phyloP scores from a whole-genome alignment of 352 stramenopile genomes.

The Globisporangium cederbergense region DNA sequence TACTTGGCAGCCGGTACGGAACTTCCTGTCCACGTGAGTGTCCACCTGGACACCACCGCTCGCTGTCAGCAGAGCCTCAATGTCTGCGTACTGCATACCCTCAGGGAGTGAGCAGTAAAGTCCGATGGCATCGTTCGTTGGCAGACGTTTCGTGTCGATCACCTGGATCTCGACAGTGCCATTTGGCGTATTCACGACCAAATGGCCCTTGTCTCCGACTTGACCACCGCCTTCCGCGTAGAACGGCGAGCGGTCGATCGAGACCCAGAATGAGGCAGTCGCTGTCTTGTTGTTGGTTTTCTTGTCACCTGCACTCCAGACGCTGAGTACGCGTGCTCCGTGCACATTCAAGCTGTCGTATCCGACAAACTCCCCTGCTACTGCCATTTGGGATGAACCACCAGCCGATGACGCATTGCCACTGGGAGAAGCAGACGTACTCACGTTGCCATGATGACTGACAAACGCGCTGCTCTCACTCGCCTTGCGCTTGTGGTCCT shows the following conservation, averaged over 20 bases:
- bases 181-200: constrained; percentile 24
- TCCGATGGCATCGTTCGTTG: constrained; percentile 37
- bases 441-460: constrained; percentile 17
- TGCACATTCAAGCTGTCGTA: constrained; percentile 47
- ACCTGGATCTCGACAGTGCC: constrained; percentile 24
- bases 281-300: constrained; percentile 1
- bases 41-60: constrained; percentile 22
- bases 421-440: background rate
- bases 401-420: background rate
- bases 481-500: constrained; percentile 46
- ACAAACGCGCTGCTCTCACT: constrained; percentile 42
- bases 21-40: constrained; percentile 43
- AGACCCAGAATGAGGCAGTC: constrained; percentile 27
- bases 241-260: constrained; percentile 65
- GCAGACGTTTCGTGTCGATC: constrained; percentile 37
- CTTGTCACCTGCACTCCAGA: constrained; percentile 23
- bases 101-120: constrained; percentile 42
- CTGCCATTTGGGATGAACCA: background rate
- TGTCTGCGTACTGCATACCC: constrained; percentile 22
- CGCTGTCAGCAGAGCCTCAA: constrained; percentile 19
- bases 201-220: constrained; percentile 55
- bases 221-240: constrained; percentile 77
- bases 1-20: constrained; percentile 45
- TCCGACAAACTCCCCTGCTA: constrained; percentile 41
- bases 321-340: constrained; percentile 32